Evolutionary conservation across 495 filamentous ascomycete genomes (phyloP).

Genomic region (Tuber brumale): DNA sequence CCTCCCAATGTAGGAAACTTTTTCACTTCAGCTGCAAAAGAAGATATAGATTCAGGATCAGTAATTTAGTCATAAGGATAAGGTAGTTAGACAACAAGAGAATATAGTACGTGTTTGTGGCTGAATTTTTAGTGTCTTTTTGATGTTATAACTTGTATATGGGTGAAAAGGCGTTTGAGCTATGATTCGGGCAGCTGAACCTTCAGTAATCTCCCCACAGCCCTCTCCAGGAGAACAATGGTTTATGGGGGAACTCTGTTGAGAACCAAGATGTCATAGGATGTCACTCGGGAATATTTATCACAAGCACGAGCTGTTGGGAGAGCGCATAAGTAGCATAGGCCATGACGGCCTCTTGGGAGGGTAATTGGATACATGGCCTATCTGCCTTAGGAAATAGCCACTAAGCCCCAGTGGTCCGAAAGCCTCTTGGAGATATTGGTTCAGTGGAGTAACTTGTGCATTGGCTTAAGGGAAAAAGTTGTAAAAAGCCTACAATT

Average conservation of each 20-base stretch:
- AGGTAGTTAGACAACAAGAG: background rate
- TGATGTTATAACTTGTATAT: background rate
- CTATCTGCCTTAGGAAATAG: background rate
- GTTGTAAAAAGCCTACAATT: background rate
- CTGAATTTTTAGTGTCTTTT: background rate
- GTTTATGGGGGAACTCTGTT: background rate
- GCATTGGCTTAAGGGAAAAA: background rate
- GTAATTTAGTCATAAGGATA: too few relatives aligned
- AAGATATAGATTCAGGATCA: too few relatives aligned
- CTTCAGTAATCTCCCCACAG: background rate
- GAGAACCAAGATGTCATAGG: background rate
- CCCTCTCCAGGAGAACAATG: background rate
- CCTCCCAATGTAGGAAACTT: too few relatives aligned
- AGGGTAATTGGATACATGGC: background rate
- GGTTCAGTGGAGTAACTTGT: background rate
- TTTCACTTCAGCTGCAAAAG: too few relatives aligned
- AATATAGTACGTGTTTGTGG: background rate
- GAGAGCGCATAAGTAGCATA: background rate
- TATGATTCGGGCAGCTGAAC: background rate
- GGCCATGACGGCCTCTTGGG: too few relatives aligned
- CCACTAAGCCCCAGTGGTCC: background rate
- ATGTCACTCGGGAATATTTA: background rate
- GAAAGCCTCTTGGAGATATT: background rate
- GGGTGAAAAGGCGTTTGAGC: background rate
- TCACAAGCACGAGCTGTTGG: background rate